Percentiles rank a stretch among this genome's conserved stretches.
Evolutionary conservation across 805 yeast genomes (phyloP).

Genomic region (Ogataea zsoltii): DNA sequence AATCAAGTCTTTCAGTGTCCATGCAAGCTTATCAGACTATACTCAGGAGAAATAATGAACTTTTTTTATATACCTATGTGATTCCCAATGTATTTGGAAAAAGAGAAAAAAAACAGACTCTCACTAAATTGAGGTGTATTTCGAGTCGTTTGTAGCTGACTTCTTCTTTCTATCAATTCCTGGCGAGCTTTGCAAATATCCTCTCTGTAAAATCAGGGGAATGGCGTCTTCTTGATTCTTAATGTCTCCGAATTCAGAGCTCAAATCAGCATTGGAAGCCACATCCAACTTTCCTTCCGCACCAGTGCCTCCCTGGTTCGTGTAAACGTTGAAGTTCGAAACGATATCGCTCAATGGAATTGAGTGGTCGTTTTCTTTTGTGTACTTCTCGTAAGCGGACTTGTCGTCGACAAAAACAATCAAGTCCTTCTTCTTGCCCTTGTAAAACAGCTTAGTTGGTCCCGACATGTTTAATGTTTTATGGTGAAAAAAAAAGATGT

Average conservation of each 20-base stretch:
- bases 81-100: neutral
- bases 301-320: constrained; percentile 61
- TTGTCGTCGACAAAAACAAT: constrained; percentile 61
- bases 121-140: constrained; percentile 10
- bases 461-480: constrained; percentile 8
- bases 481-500: no score
- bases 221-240: constrained; percentile 54
- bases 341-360: constrained; percentile 60
- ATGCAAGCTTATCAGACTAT: constrained; percentile 14
- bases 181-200: constrained; percentile 46
- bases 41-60: constrained; percentile 3
- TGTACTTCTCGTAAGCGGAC: constrained; percentile 48
- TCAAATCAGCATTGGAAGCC: constrained; percentile 66
- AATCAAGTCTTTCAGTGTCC: constrained; percentile 19
- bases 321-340: constrained; percentile 64
- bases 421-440: constrained; percentile 66
- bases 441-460: constrained; percentile 57
- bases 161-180: constrained; percentile 18
- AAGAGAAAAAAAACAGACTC: no score
- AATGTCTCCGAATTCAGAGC: constrained; percentile 67
- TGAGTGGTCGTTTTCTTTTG: constrained; percentile 51
- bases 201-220: constrained; percentile 57
- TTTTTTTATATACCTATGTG: constrained; percentile 2
- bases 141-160: constrained; percentile 49
- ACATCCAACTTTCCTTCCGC: constrained; percentile 69